Percentiles rank a stretch among this genome's conserved stretches.
These are phyloP conservation scores for Musa troglodytarum DNA, from an alignment of 176 grass and related monocot genomes.

Conservation along the genomic window DNA sequence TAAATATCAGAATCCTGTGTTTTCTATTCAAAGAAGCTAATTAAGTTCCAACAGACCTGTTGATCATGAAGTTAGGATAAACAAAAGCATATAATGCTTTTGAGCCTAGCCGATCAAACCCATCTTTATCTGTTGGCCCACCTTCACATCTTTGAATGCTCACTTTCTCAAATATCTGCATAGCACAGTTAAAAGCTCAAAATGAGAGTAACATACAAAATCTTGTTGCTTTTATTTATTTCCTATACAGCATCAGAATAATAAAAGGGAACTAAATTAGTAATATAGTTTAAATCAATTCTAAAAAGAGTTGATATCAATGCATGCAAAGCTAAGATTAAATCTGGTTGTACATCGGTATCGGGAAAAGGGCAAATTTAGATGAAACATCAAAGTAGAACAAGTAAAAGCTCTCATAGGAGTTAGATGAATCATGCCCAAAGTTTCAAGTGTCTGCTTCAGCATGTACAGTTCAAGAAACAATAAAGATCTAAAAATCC, in stretches of 20 bases:
- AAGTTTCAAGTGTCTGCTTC: not conserved
- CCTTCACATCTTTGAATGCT: constrained; percentile 89
- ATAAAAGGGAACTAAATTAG: not conserved
- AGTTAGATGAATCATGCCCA: not conserved
- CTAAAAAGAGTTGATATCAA: not conserved
- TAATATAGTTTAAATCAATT: not conserved
- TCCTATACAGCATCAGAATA: too few species aligned
- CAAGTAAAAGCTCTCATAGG: not conserved
- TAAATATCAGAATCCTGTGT: not conserved
- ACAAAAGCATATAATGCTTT: constrained; percentile 90
- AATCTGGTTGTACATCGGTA: not conserved
- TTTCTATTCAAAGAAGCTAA: constrained; percentile 10
- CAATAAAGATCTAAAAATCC: not conserved
- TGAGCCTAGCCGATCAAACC: constrained; percentile 52
- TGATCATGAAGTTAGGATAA: constrained; percentile 98
- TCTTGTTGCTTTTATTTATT: not conserved
- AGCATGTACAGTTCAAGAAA: not conserved
- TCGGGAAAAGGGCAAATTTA: not conserved
- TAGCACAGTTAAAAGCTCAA: constrained; percentile 14
- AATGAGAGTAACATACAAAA: not conserved
- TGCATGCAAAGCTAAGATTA: not conserved
- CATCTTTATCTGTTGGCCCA: constrained; percentile 26
- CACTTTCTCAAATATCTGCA: constrained; percentile 73
- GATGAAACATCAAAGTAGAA: not conserved
- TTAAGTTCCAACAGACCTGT: constrained; percentile 39